Evolutionary conservation across 2,329 filamentous ascomycete genomes (phyloP).

Genomic region (Helicocarpus griseus): DNA sequence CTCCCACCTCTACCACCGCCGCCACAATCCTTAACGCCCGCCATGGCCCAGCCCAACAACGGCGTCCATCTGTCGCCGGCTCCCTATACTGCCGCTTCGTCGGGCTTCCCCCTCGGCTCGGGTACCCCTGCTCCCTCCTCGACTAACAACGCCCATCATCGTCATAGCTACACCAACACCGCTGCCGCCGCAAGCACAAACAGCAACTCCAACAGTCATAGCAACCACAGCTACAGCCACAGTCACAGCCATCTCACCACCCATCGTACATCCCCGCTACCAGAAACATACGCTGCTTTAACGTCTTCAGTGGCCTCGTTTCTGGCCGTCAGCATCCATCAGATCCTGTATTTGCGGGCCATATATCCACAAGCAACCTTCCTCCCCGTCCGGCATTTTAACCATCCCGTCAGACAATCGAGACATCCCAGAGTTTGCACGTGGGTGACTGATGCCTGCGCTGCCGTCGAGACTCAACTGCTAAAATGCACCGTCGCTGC

Average conservation of each 20-base stretch:
- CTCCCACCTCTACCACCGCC: background rate
- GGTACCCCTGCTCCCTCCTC: background rate
- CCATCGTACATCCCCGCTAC: constrained; percentile 23
- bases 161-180: background rate
- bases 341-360: constrained; percentile 69
- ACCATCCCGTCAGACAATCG: constrained; percentile 73
- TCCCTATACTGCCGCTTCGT: too few species aligned
- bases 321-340: constrained; percentile 73
- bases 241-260: constrained; percentile 10
- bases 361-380: constrained; percentile 75
- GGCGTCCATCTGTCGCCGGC: background rate
- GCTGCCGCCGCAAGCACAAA: background rate
- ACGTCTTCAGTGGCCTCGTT: constrained; percentile 67
- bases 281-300: constrained; percentile 47
- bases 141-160: background rate
- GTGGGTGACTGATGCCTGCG: constrained; percentile 74
- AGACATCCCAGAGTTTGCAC: constrained; percentile 76
- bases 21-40: background rate
- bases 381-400: constrained; percentile 68
- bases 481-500: constrained; percentile 48
- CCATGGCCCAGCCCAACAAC: constrained; percentile 1
- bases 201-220: constrained; percentile 26
- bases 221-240: constrained; percentile 32
- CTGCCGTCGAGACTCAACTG: constrained; percentile 61
- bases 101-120: background rate